Evolutionary conservation across 371 early-diverging fungal species (phyloP).

Genomic region (Apophysomyces variabilis): DNA sequence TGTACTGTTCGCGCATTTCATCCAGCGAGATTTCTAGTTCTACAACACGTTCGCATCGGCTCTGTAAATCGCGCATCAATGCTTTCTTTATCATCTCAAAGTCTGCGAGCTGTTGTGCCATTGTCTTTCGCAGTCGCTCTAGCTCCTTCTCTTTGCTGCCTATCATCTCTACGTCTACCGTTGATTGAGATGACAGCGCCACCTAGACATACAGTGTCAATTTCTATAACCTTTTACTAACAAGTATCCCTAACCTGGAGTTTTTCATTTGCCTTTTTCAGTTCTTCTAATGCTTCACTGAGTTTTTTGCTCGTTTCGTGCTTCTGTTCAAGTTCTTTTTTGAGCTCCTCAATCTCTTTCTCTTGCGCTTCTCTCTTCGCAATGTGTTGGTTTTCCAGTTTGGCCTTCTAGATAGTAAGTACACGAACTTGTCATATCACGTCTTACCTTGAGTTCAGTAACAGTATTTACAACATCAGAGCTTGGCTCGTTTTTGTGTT

Average conservation of each 20-base stretch:
- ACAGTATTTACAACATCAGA: slow-evolving; percentile 73
- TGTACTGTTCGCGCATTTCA: slow-evolving; percentile 89
- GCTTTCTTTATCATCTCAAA: slow-evolving; percentile 96
- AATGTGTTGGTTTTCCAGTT: slow-evolving; percentile 83
- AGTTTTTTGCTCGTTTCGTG: slow-evolving; percentile 70
- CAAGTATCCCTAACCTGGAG: slow-evolving; percentile 49
- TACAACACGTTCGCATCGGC: slow-evolving; percentile 92
- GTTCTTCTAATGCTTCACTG: slow-evolving; percentile 58
- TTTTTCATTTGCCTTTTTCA: slow-evolving; percentile 70
- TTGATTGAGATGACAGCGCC: neutral
- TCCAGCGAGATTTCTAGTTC: slow-evolving; percentile 95
- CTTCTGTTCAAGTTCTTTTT: slow-evolving; percentile 67
- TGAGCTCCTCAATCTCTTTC: slow-evolving; percentile 76
- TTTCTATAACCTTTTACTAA: neutral
- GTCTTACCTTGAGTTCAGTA: slow-evolving; percentile 68
- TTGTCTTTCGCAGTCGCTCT: slow-evolving; percentile 83
- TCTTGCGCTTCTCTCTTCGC: slow-evolving; percentile 76
- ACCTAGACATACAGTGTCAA: neutral
- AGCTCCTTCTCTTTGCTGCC: slow-evolving; percentile 84
- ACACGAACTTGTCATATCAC: neutral
- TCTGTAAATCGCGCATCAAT: slow-evolving; percentile 93
- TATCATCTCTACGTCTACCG: neutral
- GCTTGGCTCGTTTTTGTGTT: slow-evolving; percentile 62
- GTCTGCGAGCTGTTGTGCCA: slow-evolving; percentile 89
- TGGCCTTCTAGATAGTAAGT: slow-evolving; percentile 38